Conservation (phyloP, 164 flowering plant genomes). For the Magnolia sinica region DNA sequence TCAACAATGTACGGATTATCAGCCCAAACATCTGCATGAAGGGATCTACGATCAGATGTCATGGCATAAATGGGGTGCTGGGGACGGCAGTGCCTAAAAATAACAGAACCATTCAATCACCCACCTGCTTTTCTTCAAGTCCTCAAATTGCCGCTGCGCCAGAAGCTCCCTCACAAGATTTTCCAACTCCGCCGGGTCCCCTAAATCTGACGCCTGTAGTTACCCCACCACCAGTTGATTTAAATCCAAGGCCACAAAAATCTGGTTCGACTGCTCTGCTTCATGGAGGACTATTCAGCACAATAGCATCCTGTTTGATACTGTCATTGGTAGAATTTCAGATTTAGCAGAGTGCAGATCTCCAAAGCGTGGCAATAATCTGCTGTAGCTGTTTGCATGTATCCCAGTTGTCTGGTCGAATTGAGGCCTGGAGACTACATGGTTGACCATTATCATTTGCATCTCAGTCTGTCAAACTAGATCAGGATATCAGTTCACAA, state of each 20-base stretch:
- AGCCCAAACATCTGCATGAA: conserved; percentile 66
- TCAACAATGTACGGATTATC: conserved; percentile 53
- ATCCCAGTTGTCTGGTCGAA: neutral
- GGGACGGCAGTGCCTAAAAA: conserved; percentile 1
- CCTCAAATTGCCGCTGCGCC: conserved; percentile 14
- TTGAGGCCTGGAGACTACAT: neutral
- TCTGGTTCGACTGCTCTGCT: conserved; percentile 13
- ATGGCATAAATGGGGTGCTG: conserved; percentile 72
- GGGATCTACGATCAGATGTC: conserved; percentile 69
- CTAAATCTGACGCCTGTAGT: conserved; percentile 1
- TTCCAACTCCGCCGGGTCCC: conserved; percentile 12
- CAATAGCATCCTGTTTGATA: conserved; percentile 10
- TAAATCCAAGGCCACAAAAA: conserved; percentile 1
- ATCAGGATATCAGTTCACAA: neutral
- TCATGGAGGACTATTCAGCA: conserved; percentile 7
- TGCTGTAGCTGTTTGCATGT: neutral
- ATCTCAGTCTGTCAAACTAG: neutral
- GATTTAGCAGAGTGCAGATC: neutral
- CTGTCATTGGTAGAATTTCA: conserved; percentile 9
- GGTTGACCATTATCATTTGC: neutral
- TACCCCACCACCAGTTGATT: conserved; percentile 16
- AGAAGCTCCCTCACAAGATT: neutral
- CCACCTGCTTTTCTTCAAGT: conserved; percentile 8
- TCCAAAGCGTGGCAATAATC: neutral
- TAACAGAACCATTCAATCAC: conserved; percentile 11